These are phyloP conservation scores for Pythium aristosporum DNA, from an alignment of 352 stramenopile species.

Conservation along the genomic window DNA sequence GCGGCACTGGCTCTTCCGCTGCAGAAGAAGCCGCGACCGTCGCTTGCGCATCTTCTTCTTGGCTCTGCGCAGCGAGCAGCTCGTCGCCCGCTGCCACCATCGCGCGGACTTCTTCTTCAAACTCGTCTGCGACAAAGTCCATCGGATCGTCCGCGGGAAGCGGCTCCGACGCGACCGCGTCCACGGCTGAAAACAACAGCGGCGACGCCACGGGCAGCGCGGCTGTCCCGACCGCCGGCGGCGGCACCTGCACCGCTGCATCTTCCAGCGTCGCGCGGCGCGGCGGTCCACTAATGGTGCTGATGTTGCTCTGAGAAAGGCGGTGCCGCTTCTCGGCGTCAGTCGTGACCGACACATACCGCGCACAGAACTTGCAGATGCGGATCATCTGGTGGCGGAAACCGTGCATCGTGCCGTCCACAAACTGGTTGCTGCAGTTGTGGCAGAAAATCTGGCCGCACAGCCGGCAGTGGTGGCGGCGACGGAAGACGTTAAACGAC, in stretches of 20 bases:
- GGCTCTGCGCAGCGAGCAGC: neutral
- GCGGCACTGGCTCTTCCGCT: too few relatives aligned
- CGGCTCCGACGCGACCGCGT: neutral
- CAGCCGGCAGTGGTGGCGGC: slow-evolving; percentile 84
- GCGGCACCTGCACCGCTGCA: neutral
- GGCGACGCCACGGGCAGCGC: slow-evolving; percentile 12
- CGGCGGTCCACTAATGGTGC: slow-evolving; percentile 2
- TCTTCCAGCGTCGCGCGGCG: slow-evolving; percentile 21
- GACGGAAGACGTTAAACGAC: slow-evolving; percentile 79
- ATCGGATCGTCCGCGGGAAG: neutral
- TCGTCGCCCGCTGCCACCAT: neutral
- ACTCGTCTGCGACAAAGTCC: slow-evolving; percentile 11
- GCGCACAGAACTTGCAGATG: slow-evolving; percentile 76
- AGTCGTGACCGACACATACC: slow-evolving; percentile 34
- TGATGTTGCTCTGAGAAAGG: slow-evolving; percentile 7
- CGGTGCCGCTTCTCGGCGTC: slow-evolving; percentile 29
- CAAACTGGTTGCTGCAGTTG: slow-evolving; percentile 77
- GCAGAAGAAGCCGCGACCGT: too few relatives aligned
- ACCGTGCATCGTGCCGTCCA: slow-evolving; percentile 56
- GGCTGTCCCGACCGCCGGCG: neutral
- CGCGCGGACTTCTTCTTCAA: slow-evolving; percentile 4
- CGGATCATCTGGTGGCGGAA: slow-evolving; percentile 54
- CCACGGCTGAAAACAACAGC: slow-evolving; percentile 23
- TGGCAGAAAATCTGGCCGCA: slow-evolving; percentile 88
- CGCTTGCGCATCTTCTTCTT: too few relatives aligned